Evolutionary conservation across 1,284 basidiomycete species (phyloP), one percentile per base, ranked within the genome.

Genomic region (Leccinum colubrinum): DNA sequence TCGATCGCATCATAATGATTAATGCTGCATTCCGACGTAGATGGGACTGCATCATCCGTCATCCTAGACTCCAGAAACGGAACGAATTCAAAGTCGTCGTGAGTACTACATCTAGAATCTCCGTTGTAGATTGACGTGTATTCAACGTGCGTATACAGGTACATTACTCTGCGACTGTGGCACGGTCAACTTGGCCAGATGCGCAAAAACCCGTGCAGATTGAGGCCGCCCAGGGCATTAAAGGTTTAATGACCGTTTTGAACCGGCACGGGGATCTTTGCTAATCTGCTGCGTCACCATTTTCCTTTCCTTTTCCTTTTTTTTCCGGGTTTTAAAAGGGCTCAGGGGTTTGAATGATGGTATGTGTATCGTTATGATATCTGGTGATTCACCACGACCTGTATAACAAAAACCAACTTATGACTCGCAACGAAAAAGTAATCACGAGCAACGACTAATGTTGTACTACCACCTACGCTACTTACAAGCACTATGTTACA

Each of bases 41-140:
- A 66, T 76, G 74, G 76, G 68, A 75, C 53, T 78, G 76, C 59
- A 68, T 70, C 48, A 76, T 76, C 53, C 74, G 71, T 55, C 66
- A 76, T 53, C 58, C 75, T 48, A 69, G 55, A 52, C 67, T 68
- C 57, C 74, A 67, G 50, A 75, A 66, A 62, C 72, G 63, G 17
- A 65, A 68, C 53, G 70, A 75, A 59, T 77, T 74, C 70, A 76
- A 68, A 59, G 74, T 75, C 8, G 65, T 72, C 12, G 74, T 75
- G 53, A 66, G 73, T 60, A 20, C 52, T 60, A 20, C 52, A 17
- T 41, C 35, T 56, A 33, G 30, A 33, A 33, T 59, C 33, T 61
- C 57, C 39, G 46, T 37, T 53, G 56, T 60, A 60, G 59, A 52
- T 55, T 46, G 56, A 61, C 43, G 20, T 56, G 48, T 39, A 55